Percentiles rank a stretch among this genome's conserved stretches.
Conservation (phyloP, 805 yeast genomes). For the Torulaspora franciscae region DNA sequence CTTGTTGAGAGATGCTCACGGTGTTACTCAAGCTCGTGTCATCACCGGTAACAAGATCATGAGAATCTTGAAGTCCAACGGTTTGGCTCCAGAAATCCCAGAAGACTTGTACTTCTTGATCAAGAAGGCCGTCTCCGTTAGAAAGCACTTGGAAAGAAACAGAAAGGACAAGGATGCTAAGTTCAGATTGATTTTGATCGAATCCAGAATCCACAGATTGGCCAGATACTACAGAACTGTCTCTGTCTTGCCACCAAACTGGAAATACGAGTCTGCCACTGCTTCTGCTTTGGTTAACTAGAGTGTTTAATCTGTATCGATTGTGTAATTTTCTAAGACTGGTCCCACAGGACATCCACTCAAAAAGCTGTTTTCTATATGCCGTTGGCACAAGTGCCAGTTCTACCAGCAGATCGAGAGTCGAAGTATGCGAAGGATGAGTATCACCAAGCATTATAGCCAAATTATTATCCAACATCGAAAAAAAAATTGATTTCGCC, state of each 20-base stretch:
- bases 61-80: conserved; percentile 98
- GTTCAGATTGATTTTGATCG: conserved; percentile 99
- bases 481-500: conserved; percentile 79
- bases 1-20: conserved; percentile 98
- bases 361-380: background rate
- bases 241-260: conserved; percentile 98
- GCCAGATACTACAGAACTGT: conserved; percentile 99
- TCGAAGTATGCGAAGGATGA: background rate
- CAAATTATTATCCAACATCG: conserved; percentile 4
- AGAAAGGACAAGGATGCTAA: conserved; percentile 99
- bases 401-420: too few relatives aligned
- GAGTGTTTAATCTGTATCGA: conserved; percentile 29
- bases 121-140: conserved; percentile 99
- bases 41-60: conserved; percentile 99
- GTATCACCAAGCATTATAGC: background rate
- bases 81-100: conserved; percentile 99
- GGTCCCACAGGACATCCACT: conserved; percentile 1
- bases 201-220: conserved; percentile 99
- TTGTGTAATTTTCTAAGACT: conserved; percentile 4
- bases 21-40: conserved; percentile 95
- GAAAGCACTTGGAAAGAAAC: conserved; percentile 99
- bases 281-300: conserved; percentile 99
- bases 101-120: conserved; percentile 99
- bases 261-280: conserved; percentile 99
- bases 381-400: too few relatives aligned